Base-by-base conservation (phyloP, 164 flowering plant species). In the Stephania japonica region DNA sequence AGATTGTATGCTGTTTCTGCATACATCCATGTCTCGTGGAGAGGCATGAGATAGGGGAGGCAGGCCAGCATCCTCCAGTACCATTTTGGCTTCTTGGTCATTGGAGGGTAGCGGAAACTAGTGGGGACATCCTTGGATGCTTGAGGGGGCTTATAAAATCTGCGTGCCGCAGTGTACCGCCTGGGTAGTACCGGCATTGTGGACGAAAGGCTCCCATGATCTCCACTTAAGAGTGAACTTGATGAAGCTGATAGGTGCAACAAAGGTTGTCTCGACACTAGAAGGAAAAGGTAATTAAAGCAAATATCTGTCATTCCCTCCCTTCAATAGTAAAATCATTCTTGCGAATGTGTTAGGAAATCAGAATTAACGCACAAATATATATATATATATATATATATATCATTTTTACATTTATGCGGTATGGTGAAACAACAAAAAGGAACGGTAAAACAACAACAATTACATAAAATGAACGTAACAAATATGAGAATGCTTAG, bases 21-120 rank as follows among this genome's bases (percentile, higher is more conserved):
- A 75, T 88, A 91, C 94, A 87, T 89, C 98, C 99, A 92, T n/a
- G 94, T 86, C 82, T 91, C 91, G 14, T 91, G 98, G 18, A 94
- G 83, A 11, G 98, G 93, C 94, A 91, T 88, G 12, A 92, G 77
- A 69, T 92, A 92, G 1, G 97, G 95, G 68, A 94, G 79, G 79
- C 94, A 89, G 47, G 99, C 91, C 42, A 94, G 73, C 27, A 86
- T 79, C 80, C 99, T 89, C 99, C 99, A 94, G 86, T 87, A 94
- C 95, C 95, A 94, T 74, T 72, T 79, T 12, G 98, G 98, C 77
- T 88, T 91, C 72, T 82, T 84, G 10, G 87, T 89, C 97, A 92
- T 94, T 32, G 91, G 80, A 47, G 97, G 94, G 73, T 49, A 90
- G 23, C 89, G 83, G 63, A 73, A 91, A 75, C 89, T 81, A 63